Evolutionary conservation across 345 rosid genomes (phyloP).

Genomic region (Iberis pinnata): DNA sequence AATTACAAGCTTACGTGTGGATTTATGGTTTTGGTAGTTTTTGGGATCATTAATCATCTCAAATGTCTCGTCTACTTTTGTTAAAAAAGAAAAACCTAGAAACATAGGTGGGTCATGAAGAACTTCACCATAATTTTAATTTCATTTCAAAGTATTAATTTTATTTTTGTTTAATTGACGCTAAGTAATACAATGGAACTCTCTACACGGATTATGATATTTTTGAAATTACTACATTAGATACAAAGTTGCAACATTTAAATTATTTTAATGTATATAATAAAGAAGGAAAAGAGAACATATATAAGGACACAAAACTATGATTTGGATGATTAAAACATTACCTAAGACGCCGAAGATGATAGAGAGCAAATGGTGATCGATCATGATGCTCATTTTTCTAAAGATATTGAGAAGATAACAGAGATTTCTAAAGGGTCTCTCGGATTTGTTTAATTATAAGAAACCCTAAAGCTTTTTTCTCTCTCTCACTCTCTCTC

Average conservation of each 20-base stretch:
- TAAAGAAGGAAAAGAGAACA: not conserved
- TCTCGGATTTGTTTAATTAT: conserved; percentile 11
- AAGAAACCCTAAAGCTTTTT: conserved; percentile 34
- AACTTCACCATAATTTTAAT: conserved; percentile 1
- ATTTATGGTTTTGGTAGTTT: conserved; percentile 4
- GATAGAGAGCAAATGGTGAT: conserved; percentile 34
- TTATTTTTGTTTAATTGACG: not conserved
- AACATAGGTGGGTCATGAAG: conserved; percentile 17
- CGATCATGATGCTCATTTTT: conserved; percentile 34
- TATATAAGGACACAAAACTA: not conserved
- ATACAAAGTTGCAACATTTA: conserved; percentile 20
- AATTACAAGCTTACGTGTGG: conserved; percentile 9
- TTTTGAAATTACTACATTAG: not conserved
- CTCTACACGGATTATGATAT: not conserved
- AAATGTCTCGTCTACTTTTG: not conserved
- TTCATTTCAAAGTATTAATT: not conserved
- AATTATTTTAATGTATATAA: too few relatives aligned
- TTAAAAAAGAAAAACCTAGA: conserved; percentile 5
- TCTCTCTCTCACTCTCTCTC: conserved; percentile 16
- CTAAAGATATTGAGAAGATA: conserved; percentile 7
- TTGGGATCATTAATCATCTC: not conserved
- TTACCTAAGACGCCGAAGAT: conserved; percentile 75
- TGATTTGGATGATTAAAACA: not conserved
- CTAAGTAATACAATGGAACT: conserved; percentile 8
- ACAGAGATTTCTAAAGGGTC: conserved; percentile 23